Percentiles rank a stretch among this genome's conserved stretches.
Conservation (phyloP, 352 stramenopile species). For the Thalassiosira mediterranea region DNA sequence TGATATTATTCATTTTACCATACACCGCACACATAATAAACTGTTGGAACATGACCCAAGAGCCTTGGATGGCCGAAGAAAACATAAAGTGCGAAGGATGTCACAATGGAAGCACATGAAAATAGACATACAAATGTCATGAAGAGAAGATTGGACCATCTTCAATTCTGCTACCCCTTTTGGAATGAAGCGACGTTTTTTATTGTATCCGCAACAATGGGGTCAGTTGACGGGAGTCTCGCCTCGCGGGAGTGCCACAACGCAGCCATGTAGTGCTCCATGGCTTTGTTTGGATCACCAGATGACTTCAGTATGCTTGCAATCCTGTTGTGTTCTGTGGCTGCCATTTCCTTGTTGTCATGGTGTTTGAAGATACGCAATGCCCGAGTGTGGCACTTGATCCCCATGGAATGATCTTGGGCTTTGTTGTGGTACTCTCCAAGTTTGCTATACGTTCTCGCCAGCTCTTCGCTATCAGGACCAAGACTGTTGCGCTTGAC, state of each 20-base stretch:
- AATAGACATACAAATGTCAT: background rate
- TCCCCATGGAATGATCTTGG: conserved; percentile 11
- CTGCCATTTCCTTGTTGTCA: conserved; percentile 49
- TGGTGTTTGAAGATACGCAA: conserved; percentile 57
- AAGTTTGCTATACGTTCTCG: conserved; percentile 39
- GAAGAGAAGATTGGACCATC: background rate
- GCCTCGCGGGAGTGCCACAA: conserved; percentile 52
- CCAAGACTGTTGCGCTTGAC: conserved; percentile 28
- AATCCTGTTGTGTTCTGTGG: conserved; percentile 57
- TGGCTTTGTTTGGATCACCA: conserved; percentile 40
- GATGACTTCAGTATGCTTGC: conserved; percentile 42
- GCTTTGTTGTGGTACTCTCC: conserved; percentile 32
- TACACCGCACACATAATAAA: too few species aligned
- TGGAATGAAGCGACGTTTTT: conserved; percentile 54
- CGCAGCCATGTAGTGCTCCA: conserved; percentile 58
- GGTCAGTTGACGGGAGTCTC: conserved; percentile 43
- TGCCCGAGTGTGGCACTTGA: conserved; percentile 52
- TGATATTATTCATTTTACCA: too few species aligned
- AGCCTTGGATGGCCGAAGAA: too few species aligned
- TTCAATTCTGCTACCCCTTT: conserved; percentile 8
- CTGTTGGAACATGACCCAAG: too few species aligned
- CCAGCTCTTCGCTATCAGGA: conserved; percentile 39
- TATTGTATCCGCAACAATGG: conserved; percentile 58
- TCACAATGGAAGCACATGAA: too few species aligned
- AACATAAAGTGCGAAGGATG: too few species aligned